Conservation (phyloP, 2,329 filamentous ascomycete species). For the Aspergillus costaricaensis region DNA sequence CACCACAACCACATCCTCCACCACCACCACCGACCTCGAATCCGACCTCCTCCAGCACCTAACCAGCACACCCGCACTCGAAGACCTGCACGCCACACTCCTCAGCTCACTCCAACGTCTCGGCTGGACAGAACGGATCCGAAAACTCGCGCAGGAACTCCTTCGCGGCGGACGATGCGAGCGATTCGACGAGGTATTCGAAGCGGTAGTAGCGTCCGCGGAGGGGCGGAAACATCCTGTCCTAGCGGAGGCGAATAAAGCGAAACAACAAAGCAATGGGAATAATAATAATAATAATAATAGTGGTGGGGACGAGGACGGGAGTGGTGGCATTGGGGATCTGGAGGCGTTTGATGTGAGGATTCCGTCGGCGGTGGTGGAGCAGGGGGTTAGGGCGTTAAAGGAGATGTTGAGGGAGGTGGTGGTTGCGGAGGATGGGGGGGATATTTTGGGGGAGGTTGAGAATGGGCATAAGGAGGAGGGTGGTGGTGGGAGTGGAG, state of each 20-base stretch:
- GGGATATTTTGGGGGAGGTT: conserved; percentile 12
- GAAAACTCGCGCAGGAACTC: conserved; percentile 56
- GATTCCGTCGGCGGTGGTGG: conserved; percentile 52
- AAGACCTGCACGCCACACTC: conserved; percentile 57
- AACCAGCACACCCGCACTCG: conserved; percentile 52
- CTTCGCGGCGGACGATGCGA: conserved; percentile 60
- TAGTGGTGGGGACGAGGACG: conserved; percentile 9
- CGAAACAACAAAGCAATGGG: conserved; percentile 27
- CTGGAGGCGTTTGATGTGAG: conserved; percentile 48
- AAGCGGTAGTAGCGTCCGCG: conserved; percentile 53
- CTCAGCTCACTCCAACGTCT: conserved; percentile 56
- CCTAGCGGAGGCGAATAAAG: conserved; percentile 17
- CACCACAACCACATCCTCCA: conserved; percentile 16
- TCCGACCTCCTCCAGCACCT: conserved; percentile 48
- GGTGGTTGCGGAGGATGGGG: conserved; percentile 45
- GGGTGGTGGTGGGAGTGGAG: not conserved
- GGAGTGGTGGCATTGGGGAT: conserved; percentile 24
- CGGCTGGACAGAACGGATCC: conserved; percentile 62
- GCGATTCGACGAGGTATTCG: conserved; percentile 59
- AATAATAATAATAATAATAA: conserved; percentile 9
- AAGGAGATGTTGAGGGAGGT: conserved; percentile 55
- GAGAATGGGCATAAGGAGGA: conserved; percentile 11
- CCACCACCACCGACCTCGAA: conserved; percentile 36
- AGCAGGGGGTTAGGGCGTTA: conserved; percentile 53
- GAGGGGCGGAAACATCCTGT: conserved; percentile 36